Base-by-base conservation (phyloP, 805 yeast species). In the Kodamaea restingae region DNA sequence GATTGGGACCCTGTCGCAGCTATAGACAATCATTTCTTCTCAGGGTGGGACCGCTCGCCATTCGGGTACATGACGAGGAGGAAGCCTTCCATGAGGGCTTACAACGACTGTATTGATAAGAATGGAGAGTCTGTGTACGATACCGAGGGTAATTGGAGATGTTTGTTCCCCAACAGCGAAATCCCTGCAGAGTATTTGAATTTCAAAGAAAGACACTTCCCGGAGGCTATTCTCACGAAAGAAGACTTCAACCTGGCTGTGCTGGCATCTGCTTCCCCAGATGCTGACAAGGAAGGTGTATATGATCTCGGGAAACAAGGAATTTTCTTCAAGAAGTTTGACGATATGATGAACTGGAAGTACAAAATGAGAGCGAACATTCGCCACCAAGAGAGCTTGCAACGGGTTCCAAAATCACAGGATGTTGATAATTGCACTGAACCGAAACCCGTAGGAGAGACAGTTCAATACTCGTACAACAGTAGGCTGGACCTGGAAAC, bases 91-190 rank as follows among this genome's bases (percentile, higher is more conserved):
- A 65, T 73, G 2, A 58, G 70, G 36, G 73, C 76, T 44, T 86
- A 80, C 57, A 68, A 74, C 38, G 69, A 75, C 33, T 91, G 98
- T 60, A 49, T 73, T 45, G 75, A 74, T 15, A 62, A 72, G 25
- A 64, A 78, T 7, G 98, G 98, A 3, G 62, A 73, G 5, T 76
- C 87, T 0, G 80, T 79, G 9, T 91, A 97, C 96, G 95, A 88
- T 55, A 63, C 76, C 26, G 70, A 73, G 15, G 98, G 97, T 0
- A 75, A 80, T 58, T 91, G 97, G 97, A 76, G 90, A 54, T 91
- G 98, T 62, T 64, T 91, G 33, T 83, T 90, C 59, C 95, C 96
- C 9, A 70, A 71, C 47, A 43, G 60, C 24, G 52, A 61, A 59
- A 35, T 67, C 44, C 46, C 71, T 50, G 36, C 66, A 52, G 41